Evolutionary conservation across 1,284 basidiomycete genomes (phyloP).

Genomic region (Pseudozyma thailandica): DNA sequence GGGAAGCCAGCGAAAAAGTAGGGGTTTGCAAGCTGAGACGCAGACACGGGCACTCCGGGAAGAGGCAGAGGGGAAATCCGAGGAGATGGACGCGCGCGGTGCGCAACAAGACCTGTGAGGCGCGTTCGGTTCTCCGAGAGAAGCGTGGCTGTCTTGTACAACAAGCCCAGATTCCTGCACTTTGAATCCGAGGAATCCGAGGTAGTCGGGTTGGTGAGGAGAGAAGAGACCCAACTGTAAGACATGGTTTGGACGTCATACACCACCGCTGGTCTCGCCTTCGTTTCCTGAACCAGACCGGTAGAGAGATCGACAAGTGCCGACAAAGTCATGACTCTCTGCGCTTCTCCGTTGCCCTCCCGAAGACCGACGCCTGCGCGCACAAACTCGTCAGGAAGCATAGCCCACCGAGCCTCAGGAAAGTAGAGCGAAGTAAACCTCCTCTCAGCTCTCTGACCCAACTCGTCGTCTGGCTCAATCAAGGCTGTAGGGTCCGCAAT

Average conservation of each 20-base stretch:
- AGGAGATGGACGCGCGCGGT: not conserved
- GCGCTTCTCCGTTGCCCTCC: conserved; percentile 67
- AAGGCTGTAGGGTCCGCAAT: conserved; percentile 90
- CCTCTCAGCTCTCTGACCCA: conserved; percentile 48
- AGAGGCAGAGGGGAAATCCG: conserved; percentile 35
- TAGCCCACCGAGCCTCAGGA: conserved; percentile 50
- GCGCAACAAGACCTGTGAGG: conserved; percentile 4
- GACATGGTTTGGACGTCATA: conserved; percentile 76
- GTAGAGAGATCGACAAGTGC: conserved; percentile 74
- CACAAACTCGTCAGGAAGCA: conserved; percentile 73
- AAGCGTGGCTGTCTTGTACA: conserved; percentile 67
- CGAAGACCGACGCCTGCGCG: conserved; percentile 48
- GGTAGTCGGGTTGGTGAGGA: conserved; percentile 9
- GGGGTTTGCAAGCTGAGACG: conserved; percentile 13
- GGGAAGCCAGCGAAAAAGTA: conserved; percentile 55
- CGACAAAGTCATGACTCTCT: conserved; percentile 81
- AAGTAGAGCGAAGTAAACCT: conserved; percentile 58
- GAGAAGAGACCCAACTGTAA: conserved; percentile 76
- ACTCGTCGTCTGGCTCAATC: conserved; percentile 78
- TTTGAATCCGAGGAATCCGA: conserved; percentile 32
- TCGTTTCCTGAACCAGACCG: conserved; percentile 79
- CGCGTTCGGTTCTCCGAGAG: conserved; percentile 32
- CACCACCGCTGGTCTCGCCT: conserved; percentile 78
- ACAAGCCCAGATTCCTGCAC: conserved; percentile 66
- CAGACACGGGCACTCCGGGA: conserved; percentile 9